These are phyloP conservation scores for Asterochloris erici DNA, from an alignment of 139 green algal genomes.

Conservation along the genomic window DNA sequence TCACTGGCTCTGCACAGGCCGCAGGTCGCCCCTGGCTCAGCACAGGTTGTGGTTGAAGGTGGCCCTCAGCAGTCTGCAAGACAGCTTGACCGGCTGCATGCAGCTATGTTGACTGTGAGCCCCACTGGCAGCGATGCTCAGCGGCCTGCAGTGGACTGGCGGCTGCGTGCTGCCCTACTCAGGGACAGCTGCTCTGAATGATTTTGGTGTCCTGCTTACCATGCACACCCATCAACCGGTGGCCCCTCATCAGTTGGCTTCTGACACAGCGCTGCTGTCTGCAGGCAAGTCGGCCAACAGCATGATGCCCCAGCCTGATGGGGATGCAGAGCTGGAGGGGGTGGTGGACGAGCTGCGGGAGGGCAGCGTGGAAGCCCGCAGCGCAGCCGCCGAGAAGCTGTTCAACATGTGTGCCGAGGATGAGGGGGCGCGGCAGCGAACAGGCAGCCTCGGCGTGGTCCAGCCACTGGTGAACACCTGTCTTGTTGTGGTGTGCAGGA, in stretches of 20 bases:
- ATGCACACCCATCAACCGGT: neutral
- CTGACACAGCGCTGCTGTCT: neutral
- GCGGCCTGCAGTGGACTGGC: neutral
- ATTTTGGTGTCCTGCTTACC: neutral
- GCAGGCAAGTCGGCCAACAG: neutral
- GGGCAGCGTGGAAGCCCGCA: constrained; percentile 2
- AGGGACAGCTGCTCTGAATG: neutral
- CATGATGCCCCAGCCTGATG: neutral
- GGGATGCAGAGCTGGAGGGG: neutral
- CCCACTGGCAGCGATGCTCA: neutral
- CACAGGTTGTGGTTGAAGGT: too few relatives aligned
- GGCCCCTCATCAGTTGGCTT: too few relatives aligned
- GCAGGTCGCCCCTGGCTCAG: too few relatives aligned
- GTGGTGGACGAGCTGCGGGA: constrained; percentile 6
- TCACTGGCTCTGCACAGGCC: too few relatives aligned
- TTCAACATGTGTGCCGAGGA: constrained; percentile 16
- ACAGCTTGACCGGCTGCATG: too few relatives aligned
- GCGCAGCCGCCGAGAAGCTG: constrained; percentile 10
- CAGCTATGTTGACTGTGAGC: neutral
- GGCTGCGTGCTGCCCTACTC: neutral
- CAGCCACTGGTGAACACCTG: neutral
- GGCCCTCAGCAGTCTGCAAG: too few relatives aligned
- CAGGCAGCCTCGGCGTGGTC: neutral
- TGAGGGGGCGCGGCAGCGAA: neutral
- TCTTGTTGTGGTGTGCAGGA: too few relatives aligned